phyloP scores from a whole-genome alignment of 176 grass and related monocot species.

The Phoenix roebelenii region DNA sequence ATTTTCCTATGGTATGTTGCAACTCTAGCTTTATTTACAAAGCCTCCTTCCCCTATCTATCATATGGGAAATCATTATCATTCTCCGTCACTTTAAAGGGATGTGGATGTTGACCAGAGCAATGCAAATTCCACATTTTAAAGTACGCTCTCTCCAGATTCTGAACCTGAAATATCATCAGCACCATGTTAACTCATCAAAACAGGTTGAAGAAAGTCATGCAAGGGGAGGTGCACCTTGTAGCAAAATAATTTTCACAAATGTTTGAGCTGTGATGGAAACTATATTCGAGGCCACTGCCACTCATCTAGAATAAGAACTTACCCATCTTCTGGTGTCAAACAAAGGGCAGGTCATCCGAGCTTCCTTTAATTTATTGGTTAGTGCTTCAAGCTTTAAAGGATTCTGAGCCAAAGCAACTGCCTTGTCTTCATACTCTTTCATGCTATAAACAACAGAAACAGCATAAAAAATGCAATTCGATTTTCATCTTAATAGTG shows the following conservation, averaged over 20 bases:
- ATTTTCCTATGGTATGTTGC: too few relatives aligned
- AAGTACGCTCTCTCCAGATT: conserved; percentile 82
- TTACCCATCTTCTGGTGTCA: conserved; percentile 69
- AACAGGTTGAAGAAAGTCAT: too few relatives aligned
- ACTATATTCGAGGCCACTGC: too few relatives aligned
- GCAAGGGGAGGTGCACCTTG: too few relatives aligned
- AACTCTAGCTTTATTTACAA: too few relatives aligned
- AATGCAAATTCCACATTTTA: conserved; percentile 82
- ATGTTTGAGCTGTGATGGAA: too few relatives aligned
- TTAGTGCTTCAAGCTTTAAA: conserved; percentile 43
- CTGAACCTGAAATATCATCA: conserved; percentile 35
- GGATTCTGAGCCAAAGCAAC: conserved; percentile 52
- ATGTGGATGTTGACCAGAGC: conserved; percentile 35
- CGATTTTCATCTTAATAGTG: too few relatives aligned
- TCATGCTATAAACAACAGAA: conserved; percentile 32
- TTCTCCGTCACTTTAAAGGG: conserved; percentile 74
- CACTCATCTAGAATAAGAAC: too few relatives aligned
- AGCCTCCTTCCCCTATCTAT: conserved; percentile 13
- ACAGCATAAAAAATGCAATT: background rate
- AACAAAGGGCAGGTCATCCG: conserved; percentile 72
- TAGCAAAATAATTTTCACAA: too few relatives aligned
- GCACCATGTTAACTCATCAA: too few relatives aligned
- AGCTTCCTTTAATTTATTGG: conserved; percentile 54
- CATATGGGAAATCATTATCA: conserved; percentile 40
- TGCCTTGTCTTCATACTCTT: conserved; percentile 81